Base-by-base conservation (phyloP, 2,329 filamentous ascomycete genomes). In the Ophiostoma sp. region DNA sequence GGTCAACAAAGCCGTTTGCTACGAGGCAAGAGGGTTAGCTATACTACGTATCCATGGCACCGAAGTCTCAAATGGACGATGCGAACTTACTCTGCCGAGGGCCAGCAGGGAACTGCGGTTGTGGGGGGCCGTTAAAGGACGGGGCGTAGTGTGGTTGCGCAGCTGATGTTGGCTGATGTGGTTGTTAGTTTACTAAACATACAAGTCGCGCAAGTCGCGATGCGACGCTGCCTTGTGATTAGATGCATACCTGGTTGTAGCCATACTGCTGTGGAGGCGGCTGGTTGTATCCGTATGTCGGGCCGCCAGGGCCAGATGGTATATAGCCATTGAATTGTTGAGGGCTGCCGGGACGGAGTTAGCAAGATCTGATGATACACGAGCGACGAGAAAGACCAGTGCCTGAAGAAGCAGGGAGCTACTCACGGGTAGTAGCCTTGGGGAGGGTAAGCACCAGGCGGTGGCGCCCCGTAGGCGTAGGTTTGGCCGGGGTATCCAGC, bases 281-380 rank as follows among this genome's bases (percentile, higher is more conserved):
- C 65, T 65, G 67, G 52, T 70, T 64, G 69, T 67, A 70, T 42
- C 52, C 67, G 42, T 67, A 69, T 12, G 18, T 42, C 58, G 67
- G 65, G 18, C 42, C 62, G 52, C 60, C 62, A 18, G 69, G 67
- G 38, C 64, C 64, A 8, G 64, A 47, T 60, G 69, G 69, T 5
- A 70, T 44, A 44, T 70, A 70, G n/a, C 69, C 69, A 41, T 70
- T 68, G 58, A 66, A 67, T 45, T 68, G 66, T 58, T 66, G 68
- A 36, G 68, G 66, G 42, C 68, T 70, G 64, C 42, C 66, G 66
- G 66, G 66, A 63, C 38, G 18, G 52, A 36, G 18, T 69, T 42
- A 67, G 66, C 38, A 45, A 65, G 9, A 12, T 14, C 27, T 2
- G 2, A 27, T 27, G 27, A 27, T 27, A 27, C 27, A 27, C 27